Evolutionary conservation across 129 eudicot species (phyloP), one percentile per base, ranked within the genome.

Genomic region (Centaurea solstitialis): DNA sequence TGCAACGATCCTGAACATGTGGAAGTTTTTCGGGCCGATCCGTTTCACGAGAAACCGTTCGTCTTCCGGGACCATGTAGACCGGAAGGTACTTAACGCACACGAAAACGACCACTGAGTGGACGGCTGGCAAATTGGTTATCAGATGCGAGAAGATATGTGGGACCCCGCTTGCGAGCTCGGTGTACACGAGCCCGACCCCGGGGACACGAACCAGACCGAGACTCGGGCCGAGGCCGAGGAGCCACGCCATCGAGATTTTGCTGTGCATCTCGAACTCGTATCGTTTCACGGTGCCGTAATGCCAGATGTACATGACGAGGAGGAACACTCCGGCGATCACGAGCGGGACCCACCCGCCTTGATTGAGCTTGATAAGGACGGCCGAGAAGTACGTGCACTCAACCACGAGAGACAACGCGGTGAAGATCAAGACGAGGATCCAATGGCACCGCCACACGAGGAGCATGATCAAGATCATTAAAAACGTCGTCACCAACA

Each of bases 301-400:
- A 41, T 93, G 98, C 98, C 98, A 93, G 24, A 89, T 90, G 61
- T 75, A 89, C 98, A 93, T 93, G 83, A 93, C 76, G 72, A 93
- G 40, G 53, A 93, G 93, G 70, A 90, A 93, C 59, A 85, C 87
- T 1, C 88, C 96, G 3, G 98, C 93, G 17, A 93, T 89, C 72
- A 89, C 96, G 10, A 93, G 93, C 1, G 98, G 98, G 80, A 90
- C 96, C 98, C 98, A 93, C 33, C 98, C 98, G 12, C 98, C 98
- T 75, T 93, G 96, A 71, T 88, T 83, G 10, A 93, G 35, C 71
- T 93, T 93, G 79, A 90, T 82, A 15, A 91, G 91, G 40, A 91
- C 96, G 0, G 96, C 91, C 0, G 98, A 93, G 83, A 93, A 91
- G 85, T 93, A 93, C 47, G 89, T 89, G 28, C 87, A 76, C 65